Evolutionary conservation across 2,329 filamentous ascomycete genomes (phyloP), one percentile per base, ranked within the genome.

Genomic region (Chaetomium globosum): DNA sequence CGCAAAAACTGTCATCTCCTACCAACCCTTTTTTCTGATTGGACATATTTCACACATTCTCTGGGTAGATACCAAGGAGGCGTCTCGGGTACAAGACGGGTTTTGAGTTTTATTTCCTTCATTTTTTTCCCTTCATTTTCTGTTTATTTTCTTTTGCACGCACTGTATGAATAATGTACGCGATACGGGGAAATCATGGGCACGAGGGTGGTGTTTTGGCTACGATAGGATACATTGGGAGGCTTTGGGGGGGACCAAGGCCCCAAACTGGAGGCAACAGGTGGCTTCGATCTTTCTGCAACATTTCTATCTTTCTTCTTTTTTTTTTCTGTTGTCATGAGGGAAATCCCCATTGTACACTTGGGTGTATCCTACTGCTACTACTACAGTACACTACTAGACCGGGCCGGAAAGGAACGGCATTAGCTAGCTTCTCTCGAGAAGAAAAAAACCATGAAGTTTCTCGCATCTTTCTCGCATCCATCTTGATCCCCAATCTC

Each of bases 141-240:
- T 46, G 53, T 57, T 19, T 52, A 62, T 39, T 19, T 30, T 59
- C 31, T 12, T 52, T 43, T 53, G 21, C 48, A 61, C 10, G 39
- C 28, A 49, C 30, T 61, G 67, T 69, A 69, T 51, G 67, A 69
- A 64, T 69, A 69, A 67, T 69, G 67, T 69, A 66, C 51, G 54
- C 55, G 63, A 62, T 60, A 64, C 21, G 46, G 46, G 33, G 66
- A 54, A 46, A 61, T 53, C 31, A 43, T 55, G 56, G 49, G 46
- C 43, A 33, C 28, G 56, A 33, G 23, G 21, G 39, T 28, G 63
- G 63, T 65, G 61, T 63, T 61, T 43, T 49, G 43, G 62, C 3
- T n/a, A 52, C 6, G 21, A 16, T 53, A 65, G 48, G 21, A 28
- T 53, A 65, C 53, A 61, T 58, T 65, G 51, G 56, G 49, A 58